Base-by-base conservation (phyloP, 768 basidiomycete species). In the Royoungia palumana region DNA sequence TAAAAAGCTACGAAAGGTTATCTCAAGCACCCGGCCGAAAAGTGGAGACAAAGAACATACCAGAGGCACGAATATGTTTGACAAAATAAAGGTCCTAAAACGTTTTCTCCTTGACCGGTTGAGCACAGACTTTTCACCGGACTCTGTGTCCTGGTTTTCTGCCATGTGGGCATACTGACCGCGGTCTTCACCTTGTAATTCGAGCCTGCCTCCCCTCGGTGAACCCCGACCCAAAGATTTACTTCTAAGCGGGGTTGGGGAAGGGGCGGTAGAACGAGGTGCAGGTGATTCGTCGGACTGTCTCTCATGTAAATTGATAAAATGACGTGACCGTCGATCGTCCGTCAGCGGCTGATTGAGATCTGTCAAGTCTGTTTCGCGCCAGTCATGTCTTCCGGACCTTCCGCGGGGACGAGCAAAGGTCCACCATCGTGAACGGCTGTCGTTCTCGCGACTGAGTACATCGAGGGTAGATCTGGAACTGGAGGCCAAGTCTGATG, bases 61-160 rank as follows among this genome's bases (percentile, higher is more conserved):
- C 72, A 93, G 62, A 42, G 90, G 90, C 44, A 89, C 85, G 64
- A 89, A 89, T 46, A 78, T 67, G 55, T 92, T 89, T 41, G 76
- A 79, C 36, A 93, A 70, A 50, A 90, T 78, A 58, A 89, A 93
- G 9, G 71, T 64, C 41, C 86, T 77, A 41, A 87, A 57, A 36
- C 75, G 71, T 58, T 81, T 83, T 61, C 58, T 72, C 37, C 71
- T 59, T 51, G 67, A 64, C 51, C 52, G 67, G 51, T 63, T 61
- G 59, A 55, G 46, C 1, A 48, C 55, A 30, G 54, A 41, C 57
- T 62, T 66, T 39, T 66, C 63, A 12, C 61, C 61, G 12, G 66
- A 68, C 38, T 69, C 68, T 27, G 28, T 35, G 44, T 68, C 63
- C 27, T 53, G 51, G 30, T 47, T 55, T 22, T 59, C 65, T 12